Conservation (phyloP, 1,284 basidiomycete genomes). For the Sparassis latifolia region DNA sequence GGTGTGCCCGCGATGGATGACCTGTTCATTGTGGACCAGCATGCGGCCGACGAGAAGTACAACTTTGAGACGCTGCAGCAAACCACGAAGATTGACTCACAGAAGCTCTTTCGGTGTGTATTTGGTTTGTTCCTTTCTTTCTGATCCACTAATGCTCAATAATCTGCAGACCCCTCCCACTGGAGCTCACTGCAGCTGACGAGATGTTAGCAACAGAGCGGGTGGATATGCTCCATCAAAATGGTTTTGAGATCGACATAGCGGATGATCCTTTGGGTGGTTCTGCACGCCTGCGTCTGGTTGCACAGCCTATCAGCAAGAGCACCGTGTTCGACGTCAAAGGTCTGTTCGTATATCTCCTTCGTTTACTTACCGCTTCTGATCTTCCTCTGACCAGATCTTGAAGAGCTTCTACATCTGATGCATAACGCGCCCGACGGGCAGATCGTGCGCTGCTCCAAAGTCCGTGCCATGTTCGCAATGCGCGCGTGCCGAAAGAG, state of each 20-base stretch:
- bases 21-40: slow-evolving; percentile 91
- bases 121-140: slow-evolving; percentile 1
- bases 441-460: slow-evolving; percentile 84
- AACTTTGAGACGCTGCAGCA: slow-evolving; percentile 94
- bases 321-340: slow-evolving; percentile 75
- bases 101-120: slow-evolving; percentile 69
- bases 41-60: slow-evolving; percentile 93
- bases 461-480: slow-evolving; percentile 95
- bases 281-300: slow-evolving; percentile 57
- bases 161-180: slow-evolving; percentile 54
- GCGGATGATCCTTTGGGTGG: slow-evolving; percentile 46
- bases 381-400: slow-evolving; percentile 47
- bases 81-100: slow-evolving; percentile 83
- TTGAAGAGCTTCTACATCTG: slow-evolving; percentile 90
- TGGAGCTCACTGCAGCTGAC: slow-evolving; percentile 88
- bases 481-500: slow-evolving; percentile 94
- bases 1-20: slow-evolving; percentile 55
- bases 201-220: slow-evolving; percentile 88
- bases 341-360: slow-evolving; percentile 32
- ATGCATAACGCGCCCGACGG: slow-evolving; percentile 74
- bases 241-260: slow-evolving; percentile 78
- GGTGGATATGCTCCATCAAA: slow-evolving; percentile 70
- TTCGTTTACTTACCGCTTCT: slow-evolving; percentile 17
- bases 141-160: slow-evolving; percentile 1
- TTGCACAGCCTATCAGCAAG: slow-evolving; percentile 89